These are phyloP conservation scores for Diaporthe velutina DNA, from an alignment of 2,329 filamentous ascomycete species.

Conservation along the genomic window DNA sequence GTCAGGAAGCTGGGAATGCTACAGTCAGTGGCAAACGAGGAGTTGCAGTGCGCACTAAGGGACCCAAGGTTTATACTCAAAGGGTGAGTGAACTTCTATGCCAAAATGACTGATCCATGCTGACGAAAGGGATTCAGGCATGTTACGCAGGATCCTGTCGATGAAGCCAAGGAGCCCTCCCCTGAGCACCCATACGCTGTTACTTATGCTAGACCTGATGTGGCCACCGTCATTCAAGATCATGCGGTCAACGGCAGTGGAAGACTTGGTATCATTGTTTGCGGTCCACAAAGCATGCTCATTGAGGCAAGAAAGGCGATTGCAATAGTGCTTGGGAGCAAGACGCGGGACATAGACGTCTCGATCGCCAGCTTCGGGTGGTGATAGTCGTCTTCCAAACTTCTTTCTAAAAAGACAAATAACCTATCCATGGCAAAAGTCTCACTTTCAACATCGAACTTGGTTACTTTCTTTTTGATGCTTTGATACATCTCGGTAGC, in stretches of 20 bases:
- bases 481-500: too few species aligned
- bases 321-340: neutral
- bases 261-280: constrained; percentile 20
- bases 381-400: neutral
- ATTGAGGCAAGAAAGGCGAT: neutral
- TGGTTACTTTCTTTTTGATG: too few species aligned
- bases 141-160: neutral
- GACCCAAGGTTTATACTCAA: constrained; percentile 4
- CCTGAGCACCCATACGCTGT: neutral
- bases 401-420: neutral
- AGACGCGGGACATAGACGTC: neutral
- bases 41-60: neutral
- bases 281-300: constrained; percentile 1
- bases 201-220: neutral
- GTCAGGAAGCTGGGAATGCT: neutral
- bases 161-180: neutral
- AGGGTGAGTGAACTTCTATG: neutral
- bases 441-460: too few species aligned
- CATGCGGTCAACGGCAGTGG: neutral
- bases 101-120: neutral
- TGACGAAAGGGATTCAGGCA: neutral
- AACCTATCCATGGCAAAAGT: too few species aligned
- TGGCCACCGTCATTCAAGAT: neutral
- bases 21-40: constrained; percentile 15
- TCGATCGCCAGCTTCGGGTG: constrained; percentile 1